Conservation (phyloP, 352 stramenopile genomes). For the Pythium brassicae region DNA sequence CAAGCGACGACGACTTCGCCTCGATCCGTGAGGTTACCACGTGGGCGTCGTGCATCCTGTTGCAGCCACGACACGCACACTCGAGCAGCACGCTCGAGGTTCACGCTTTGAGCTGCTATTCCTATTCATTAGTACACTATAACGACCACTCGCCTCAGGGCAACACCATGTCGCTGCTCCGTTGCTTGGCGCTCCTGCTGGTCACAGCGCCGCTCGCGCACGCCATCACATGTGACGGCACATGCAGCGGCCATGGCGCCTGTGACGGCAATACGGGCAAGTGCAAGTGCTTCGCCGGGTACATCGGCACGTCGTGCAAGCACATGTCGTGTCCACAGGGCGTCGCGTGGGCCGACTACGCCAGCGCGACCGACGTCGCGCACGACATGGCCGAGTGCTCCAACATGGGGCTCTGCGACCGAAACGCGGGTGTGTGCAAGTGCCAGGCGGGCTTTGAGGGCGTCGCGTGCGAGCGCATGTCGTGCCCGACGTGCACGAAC, state of each 20-base stretch:
- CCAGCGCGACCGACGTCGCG: slow-evolving; percentile 44
- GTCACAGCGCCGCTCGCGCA: not conserved
- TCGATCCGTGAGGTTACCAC: no score
- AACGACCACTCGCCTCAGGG: no score
- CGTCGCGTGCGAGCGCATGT: slow-evolving; percentile 69
- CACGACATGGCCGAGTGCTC: slow-evolving; percentile 84
- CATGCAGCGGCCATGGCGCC: slow-evolving; percentile 78
- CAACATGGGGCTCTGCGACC: slow-evolving; percentile 82
- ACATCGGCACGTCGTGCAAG: slow-evolving; percentile 63
- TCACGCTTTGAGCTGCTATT: no score
- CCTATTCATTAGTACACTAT: no score
- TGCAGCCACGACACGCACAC: no score
- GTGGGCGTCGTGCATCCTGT: no score
- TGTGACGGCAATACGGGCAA: slow-evolving; percentile 47
- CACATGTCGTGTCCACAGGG: slow-evolving; percentile 41
- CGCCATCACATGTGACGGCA: slow-evolving; percentile 51
- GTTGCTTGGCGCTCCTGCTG: not conserved
- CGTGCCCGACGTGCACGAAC: slow-evolving; percentile 55
- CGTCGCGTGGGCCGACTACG: slow-evolving; percentile 61
- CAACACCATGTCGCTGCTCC: no score
- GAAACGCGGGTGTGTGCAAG: slow-evolving; percentile 48
- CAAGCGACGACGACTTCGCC: no score
- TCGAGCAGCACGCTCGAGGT: no score
- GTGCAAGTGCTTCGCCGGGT: slow-evolving; percentile 81
- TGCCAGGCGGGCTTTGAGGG: slow-evolving; percentile 66